Base-by-base conservation (phyloP, 2,329 filamentous ascomycete genomes). In the Cordyceps pruinosa region DNA sequence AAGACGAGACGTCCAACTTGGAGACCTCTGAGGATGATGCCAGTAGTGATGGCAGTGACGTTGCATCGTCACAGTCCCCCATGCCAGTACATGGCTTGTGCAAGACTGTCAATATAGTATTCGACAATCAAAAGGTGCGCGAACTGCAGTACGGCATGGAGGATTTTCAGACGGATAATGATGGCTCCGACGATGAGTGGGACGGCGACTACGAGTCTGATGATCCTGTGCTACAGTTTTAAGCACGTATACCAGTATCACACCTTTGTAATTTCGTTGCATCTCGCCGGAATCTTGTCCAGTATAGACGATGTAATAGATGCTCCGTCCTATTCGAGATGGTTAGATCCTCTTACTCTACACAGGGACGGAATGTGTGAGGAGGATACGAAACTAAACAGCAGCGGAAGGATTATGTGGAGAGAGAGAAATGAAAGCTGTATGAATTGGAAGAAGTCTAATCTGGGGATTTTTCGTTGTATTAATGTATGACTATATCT, bases 61-160 rank as follows among this genome's bases (percentile, higher is more conserved):
- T 19, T 21, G 21, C 37, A 17, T 50, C n/a, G 28, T 37, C 46
- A 21, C 23, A 21, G 23, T 3, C 30, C 17, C 8, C 28, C 10
- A 5, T 19, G 3, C 44, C 53, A 19, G 71, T 86, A 26, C 88
- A 92, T 60, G 87, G 87, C 1, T 77, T 86, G 62, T 93, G 88
- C 65, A 78, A 85, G 41, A 77, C 84, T 6, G 87, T 92, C 19
- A 81, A 88, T 59, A 79, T 92, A 44, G 75, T 83, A 45, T 85
- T 92, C 62, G 89, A 92, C 69, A 92, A 92, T 67, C 81, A 89
- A 66, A 85, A 89, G 59, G 84, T 85, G 5, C 78, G 78, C 2
- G 88, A 90, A 71, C 73, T 80, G 25, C 84, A 87, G 60, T 89
- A 80, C 61, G 79, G 79, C 23, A 89, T 90, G 75, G 82, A 80